These are phyloP conservation scores for Monilinia aucupariae DNA, from an alignment of 2,329 filamentous ascomycete genomes.

Conservation along the genomic window DNA sequence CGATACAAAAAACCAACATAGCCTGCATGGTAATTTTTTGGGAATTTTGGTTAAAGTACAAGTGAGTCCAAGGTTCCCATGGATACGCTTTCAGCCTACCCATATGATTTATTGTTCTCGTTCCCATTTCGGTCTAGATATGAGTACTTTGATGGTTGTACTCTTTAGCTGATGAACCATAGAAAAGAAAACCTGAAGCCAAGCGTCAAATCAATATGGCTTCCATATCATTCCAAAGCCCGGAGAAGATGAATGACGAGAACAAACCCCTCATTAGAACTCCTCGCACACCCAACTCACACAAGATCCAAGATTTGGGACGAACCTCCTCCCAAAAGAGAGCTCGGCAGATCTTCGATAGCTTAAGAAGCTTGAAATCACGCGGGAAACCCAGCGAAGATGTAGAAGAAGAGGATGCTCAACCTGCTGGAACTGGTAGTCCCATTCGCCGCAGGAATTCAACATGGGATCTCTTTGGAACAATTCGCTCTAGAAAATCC, in stretches of 20 bases:
- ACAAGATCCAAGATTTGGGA: conserved; percentile 6
- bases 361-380: conserved; percentile 13
- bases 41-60: conserved; percentile 3
- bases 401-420: neutral
- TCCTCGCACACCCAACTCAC: conserved; percentile 8
- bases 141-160: neutral
- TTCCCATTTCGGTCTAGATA: neutral
- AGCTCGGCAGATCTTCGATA: conserved; percentile 12
- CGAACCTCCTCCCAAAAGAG: conserved; percentile 16
- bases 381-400: neutral
- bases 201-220: neutral
- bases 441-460: conserved; percentile 18
- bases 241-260: conserved; percentile 9
- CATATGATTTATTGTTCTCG: too few species aligned
- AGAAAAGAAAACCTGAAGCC: neutral
- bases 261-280: conserved; percentile 4
- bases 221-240: conserved; percentile 9
- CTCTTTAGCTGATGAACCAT: neutral
- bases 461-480: conserved; percentile 22
- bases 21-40: neutral
- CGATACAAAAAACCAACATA: neutral
- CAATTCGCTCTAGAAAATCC: neutral
- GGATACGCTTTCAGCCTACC: neutral
- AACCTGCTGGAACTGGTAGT: neutral
- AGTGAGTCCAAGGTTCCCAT: neutral